These are phyloP conservation scores for Trichosporon sp. DNA, from an alignment of 1,284 basidiomycete species.

Conservation along the genomic window DNA sequence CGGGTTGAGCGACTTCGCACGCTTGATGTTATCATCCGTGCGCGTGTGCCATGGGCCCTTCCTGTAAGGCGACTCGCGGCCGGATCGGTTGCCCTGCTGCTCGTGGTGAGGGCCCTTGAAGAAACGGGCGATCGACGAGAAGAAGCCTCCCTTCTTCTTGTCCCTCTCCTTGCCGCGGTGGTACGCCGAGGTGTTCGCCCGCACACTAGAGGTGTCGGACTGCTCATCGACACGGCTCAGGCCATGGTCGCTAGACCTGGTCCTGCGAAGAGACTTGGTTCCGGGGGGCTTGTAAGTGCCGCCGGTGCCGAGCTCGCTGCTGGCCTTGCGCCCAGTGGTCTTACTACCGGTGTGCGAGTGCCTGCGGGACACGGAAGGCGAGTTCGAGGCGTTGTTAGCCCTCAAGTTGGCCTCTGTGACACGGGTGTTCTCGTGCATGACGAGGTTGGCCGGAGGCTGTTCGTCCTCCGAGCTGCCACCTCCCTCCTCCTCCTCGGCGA, in stretches of 20 bases:
- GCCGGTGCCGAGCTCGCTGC: constrained; percentile 37
- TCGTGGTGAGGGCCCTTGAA: constrained; percentile 31
- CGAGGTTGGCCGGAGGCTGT: constrained; percentile 32
- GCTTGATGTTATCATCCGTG: constrained; percentile 45
- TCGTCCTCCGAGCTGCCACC: constrained; percentile 44
- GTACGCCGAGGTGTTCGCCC: constrained; percentile 23
- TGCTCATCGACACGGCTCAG: background rate
- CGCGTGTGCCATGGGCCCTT: constrained; percentile 41
- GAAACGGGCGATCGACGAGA: constrained; percentile 40
- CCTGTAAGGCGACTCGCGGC: constrained; percentile 32
- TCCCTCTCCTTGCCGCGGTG: background rate
- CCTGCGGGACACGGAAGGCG: background rate
- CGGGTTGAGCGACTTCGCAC: constrained; percentile 21
- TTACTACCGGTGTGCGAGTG: background rate
- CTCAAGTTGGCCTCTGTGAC: background rate
- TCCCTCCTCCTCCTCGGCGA: constrained; percentile 47
- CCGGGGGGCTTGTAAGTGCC: constrained; percentile 9
- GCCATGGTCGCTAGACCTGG: constrained; percentile 35
- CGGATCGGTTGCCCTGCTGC: constrained; percentile 19
- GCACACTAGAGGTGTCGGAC: background rate
- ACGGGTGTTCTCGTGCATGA: constrained; percentile 42
- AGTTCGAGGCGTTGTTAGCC: background rate
- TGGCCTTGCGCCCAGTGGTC: constrained; percentile 19
- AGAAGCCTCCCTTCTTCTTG: constrained; percentile 47
- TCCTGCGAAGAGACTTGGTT: constrained; percentile 28